Evolutionary conservation across 495 filamentous ascomycete species (phyloP).

Genomic region (Cetradonia linearis): DNA sequence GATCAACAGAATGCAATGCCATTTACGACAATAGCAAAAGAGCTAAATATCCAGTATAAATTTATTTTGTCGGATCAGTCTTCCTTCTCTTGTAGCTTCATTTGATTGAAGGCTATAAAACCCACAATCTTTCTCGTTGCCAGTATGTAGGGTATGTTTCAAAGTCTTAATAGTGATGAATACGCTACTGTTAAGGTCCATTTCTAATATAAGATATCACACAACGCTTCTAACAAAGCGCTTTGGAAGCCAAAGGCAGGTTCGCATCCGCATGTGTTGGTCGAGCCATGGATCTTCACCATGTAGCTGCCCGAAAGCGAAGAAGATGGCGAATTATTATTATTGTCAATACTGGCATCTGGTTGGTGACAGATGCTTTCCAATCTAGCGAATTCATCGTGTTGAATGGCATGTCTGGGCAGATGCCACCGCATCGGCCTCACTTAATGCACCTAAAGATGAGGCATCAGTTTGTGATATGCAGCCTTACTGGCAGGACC

Average conservation of each 20-base stretch:
- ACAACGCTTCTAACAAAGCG: background rate
- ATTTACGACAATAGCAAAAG: background rate
- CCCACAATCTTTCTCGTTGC: background rate
- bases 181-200: background rate
- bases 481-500: background rate
- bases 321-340: background rate
- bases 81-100: background rate
- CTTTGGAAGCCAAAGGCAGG: background rate
- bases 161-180: background rate
- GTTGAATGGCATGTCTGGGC: background rate
- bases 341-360: background rate
- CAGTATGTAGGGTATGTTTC: background rate
- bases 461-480: background rate
- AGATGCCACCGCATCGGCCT: conserved; percentile 1
- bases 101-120: background rate
- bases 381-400: background rate
- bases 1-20: background rate
- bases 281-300: background rate
- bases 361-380: background rate
- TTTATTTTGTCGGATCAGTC: no score
- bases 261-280: background rate
- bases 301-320: background rate
- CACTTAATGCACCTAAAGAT: background rate
- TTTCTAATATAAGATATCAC: background rate
- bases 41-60: no score